Base-by-base conservation (phyloP, 2,329 filamentous ascomycete species). In the Alternaria novae-zelandiae region DNA sequence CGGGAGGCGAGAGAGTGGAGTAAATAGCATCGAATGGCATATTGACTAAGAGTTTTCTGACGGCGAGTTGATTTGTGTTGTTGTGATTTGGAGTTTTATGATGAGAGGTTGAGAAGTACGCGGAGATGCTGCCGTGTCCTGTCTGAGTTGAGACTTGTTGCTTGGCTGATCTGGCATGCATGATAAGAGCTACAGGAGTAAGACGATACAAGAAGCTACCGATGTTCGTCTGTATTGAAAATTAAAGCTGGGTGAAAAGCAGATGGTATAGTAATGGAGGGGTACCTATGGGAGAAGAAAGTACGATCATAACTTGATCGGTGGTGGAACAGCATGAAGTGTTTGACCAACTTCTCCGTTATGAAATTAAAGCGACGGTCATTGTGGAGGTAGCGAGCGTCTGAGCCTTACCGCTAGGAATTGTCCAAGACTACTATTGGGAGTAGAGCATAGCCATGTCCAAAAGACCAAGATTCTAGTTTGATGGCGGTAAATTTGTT, bases 41-140 rank as follows among this genome's bases (percentile, higher is more conserved):
- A 41, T 41, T 17, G 36, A 41, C 36, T 17, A 41, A 41, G 36
- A 41, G 9, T 17, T 41, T 41, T 30, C 3, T 15, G 3, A 0
- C n/a, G 15, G 4, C 2, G 8, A 10, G 36, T 17, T 17, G 9
- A 41, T 41, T 41, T 10, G 15, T 41, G 36, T n/a, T 0, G 0
- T 10, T n/a, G 15, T 10, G 8, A 41, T n/a, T n/a, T 41, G 0
- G 36, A 17, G 36, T 41, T 41, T 41, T 17, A 2, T 17, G n/a
- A 6, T 41, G n/a, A 41, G 15, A 41, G 0, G n/a, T 9, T 6
- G n/a, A 2, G 36, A 41, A 41, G 36, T 41, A 17, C 15, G 36
- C 8, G 7, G 4, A 9, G 32, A 10, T 17, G 32, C 2, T 41
- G 8, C 2, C 1, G 15, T n/a, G 0, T 3, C 2, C 5, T n/a